A percentile compares a stretch with the other conserved stretches of the same genome.
These are phyloP conservation scores for Cyberlindnera samutprakarnensis DNA, from an alignment of 805 yeast species.

Conservation along the genomic window DNA sequence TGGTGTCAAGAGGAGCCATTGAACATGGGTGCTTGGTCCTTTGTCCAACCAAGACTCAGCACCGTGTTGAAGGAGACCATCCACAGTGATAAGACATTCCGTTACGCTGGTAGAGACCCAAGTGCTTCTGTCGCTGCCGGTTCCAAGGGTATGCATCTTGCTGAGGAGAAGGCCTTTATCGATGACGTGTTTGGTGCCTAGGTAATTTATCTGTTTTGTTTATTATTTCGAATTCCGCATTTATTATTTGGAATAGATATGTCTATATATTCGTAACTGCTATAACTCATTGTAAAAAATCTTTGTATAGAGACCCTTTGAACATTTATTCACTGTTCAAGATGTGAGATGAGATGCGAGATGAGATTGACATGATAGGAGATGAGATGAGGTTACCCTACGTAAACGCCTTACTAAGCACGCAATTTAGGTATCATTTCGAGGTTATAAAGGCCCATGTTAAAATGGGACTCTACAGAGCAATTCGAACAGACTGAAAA, in stretches of 20 bases:
- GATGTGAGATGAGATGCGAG: no score
- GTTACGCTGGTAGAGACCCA: conserved; percentile 98
- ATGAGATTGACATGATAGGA: neutral
- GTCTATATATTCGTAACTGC: no score
- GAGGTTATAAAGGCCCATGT: no score
- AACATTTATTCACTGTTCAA: no score
- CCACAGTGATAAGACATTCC: conserved; percentile 48
- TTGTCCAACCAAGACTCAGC: conserved; percentile 72
- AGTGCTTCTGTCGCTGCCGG: conserved; percentile 99
- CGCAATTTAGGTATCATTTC: no score
- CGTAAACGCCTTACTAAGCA: neutral
- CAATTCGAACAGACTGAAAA: no score
- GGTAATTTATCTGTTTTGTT: conserved; percentile 1
- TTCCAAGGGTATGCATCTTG: conserved; percentile 75
- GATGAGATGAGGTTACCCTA: neutral
- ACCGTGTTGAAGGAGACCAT: conserved; percentile 71
- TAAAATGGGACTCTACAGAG: no score
- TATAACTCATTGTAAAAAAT: no score
- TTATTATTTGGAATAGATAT: neutral
- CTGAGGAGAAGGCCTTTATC: conserved; percentile 85
- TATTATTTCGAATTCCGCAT: conserved; percentile 1
- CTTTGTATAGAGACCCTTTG: no score
- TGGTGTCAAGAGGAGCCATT: conserved; percentile 99
- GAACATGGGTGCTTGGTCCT: conserved; percentile 90
- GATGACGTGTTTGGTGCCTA: conserved; percentile 52